Evolutionary conservation across 345 rosid genomes (phyloP), one percentile per base, ranked within the genome.

Genomic region (Gossypium longicalyx): DNA sequence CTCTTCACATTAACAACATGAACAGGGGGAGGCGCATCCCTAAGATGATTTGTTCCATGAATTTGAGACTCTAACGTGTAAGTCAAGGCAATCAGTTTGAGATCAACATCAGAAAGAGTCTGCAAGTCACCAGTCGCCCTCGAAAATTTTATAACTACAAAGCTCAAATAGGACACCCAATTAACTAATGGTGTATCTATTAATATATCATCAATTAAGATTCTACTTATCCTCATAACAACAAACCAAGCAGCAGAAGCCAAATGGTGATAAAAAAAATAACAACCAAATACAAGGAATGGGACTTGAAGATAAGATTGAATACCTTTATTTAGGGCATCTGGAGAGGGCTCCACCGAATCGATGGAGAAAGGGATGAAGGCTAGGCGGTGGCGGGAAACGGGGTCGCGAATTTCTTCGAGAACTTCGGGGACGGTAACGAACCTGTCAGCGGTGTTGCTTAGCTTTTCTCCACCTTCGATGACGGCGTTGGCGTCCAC

Each of bases 401-500:
- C 81, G 5, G 98, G 90, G 74, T 95, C 99, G 9, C 98, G 97
- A 82, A 95, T 87, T 83, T 95, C 99, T 6, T 82, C 77, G 56
- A 87, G 78, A 13, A 93, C 98, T 79, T 93, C 97, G 12, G 93
- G 87, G 7, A 95, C 89, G 4, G 99, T 93, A 7, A 95, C 93
- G 77, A 93, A 89, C 78, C 80, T 83, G 29, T 95, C 97, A 29
- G 99, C 90, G 58, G 82, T 78, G 82, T 71, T 56, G 34, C 82
- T 63, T 48, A 95, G 92, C 78, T 70, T 88, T 6, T 89, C 91
- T 0, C 86, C 79, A 17, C 97, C 97, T 20, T 87, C 81, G 53
- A 90, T 95, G 74, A 95, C 74, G 49, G 97, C 99, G 81, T 95
- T 95, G 27, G 99, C 97, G 53, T 95, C 99, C 22, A 95, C 81